Conservation (phyloP, 768 basidiomycete species). For the Omphalotus guepiniiformis region DNA sequence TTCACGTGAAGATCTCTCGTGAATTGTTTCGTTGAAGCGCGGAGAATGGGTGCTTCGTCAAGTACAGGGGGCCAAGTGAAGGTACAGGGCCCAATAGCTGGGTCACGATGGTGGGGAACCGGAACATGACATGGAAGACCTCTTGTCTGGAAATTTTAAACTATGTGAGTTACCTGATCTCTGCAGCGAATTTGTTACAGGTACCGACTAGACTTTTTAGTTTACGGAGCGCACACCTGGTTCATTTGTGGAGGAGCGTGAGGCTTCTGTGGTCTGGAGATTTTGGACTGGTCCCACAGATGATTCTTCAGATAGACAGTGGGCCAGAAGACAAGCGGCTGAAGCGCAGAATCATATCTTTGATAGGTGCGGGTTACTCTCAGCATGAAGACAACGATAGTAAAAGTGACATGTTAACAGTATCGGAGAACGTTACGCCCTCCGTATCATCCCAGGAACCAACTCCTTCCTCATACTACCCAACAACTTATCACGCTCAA, state of each 20-base stretch:
- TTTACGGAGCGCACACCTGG: conserved; percentile 88
- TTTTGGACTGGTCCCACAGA: conserved; percentile 61
- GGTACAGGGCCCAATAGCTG: conserved; percentile 35
- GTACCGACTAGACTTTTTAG: conserved; percentile 34
- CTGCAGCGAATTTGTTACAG: not conserved
- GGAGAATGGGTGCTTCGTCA: conserved; percentile 87
- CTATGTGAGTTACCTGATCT: conserved; percentile 56
- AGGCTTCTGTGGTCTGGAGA: conserved; percentile 73
- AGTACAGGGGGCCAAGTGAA: conserved; percentile 31
- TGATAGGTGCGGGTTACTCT: conserved; percentile 45
- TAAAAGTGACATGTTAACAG: conserved; percentile 26
- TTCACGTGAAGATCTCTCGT: conserved; percentile 1
- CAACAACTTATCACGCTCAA: conserved; percentile 79
- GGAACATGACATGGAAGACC: conserved; percentile 78
- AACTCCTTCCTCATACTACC: conserved; percentile 82
- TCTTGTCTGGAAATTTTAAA: conserved; percentile 78
- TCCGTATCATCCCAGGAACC: conserved; percentile 78
- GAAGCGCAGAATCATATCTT: conserved; percentile 93
- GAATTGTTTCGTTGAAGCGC: conserved; percentile 39
- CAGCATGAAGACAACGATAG: not conserved
- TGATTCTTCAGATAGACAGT: conserved; percentile 59
- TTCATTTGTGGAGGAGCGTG: conserved; percentile 78
- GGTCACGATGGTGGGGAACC: conserved; percentile 77
- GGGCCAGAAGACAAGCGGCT: conserved; percentile 84
- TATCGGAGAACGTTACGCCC: conserved; percentile 76